These are phyloP conservation scores for Medicago lupulina DNA, from an alignment of 306 rosid species.

Conservation along the genomic window DNA sequence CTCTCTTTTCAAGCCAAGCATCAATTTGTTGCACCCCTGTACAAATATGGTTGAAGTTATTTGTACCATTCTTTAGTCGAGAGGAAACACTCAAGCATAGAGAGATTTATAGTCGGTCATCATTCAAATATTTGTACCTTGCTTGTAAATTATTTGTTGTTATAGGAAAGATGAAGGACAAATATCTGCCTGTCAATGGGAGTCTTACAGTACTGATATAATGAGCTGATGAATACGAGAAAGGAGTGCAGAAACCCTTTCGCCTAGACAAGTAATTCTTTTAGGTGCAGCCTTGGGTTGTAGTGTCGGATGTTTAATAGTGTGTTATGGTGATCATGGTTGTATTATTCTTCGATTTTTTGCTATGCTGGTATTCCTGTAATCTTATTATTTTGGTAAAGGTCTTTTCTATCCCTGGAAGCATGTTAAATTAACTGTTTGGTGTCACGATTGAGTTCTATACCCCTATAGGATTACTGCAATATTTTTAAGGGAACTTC, in stretches of 20 bases:
- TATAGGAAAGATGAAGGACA: constrained; percentile 40
- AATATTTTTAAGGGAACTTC: too few species aligned
- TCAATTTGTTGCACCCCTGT: constrained; percentile 54
- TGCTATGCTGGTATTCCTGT: constrained; percentile 44
- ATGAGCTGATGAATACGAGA: constrained; percentile 33
- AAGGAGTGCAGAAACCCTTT: constrained; percentile 29
- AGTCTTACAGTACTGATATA: constrained; percentile 2
- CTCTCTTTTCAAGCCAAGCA: constrained; percentile 46
- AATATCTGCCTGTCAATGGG: constrained; percentile 10
- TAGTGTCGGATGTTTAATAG: constrained; percentile 38
- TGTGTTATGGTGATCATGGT: constrained; percentile 32
- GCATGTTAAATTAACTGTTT: constrained; percentile 26
- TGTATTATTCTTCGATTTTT: constrained; percentile 13
- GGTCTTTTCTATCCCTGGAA: constrained; percentile 23
- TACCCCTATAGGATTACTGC: constrained; percentile 12
- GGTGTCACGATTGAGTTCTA: constrained; percentile 3
- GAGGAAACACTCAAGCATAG: constrained; percentile 35
- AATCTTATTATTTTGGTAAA: constrained; percentile 30
- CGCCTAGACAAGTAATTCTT: constrained; percentile 9
- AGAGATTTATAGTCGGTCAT: constrained; percentile 43
- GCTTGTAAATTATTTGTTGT: constrained; percentile 53
- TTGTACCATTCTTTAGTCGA: constrained; percentile 42
- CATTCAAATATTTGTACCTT: constrained; percentile 39
- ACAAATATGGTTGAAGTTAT: constrained; percentile 59
- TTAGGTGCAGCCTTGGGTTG: constrained; percentile 36